Percentiles rank a stretch among this genome's conserved stretches.
These are phyloP conservation scores for Peronospora tabacina DNA, from an alignment of 352 stramenopile genomes.

Conservation along the genomic window DNA sequence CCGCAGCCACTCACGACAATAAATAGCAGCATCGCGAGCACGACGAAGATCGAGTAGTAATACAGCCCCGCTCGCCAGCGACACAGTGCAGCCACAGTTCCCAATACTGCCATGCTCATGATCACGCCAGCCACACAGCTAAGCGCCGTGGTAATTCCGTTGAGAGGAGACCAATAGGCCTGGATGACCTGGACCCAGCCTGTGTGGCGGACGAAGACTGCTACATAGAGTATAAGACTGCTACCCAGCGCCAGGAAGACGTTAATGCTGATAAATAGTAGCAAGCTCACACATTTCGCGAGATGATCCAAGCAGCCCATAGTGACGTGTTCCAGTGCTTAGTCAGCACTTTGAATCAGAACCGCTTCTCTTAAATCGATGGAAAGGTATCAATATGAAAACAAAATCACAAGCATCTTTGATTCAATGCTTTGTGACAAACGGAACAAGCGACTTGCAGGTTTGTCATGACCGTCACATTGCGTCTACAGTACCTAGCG, in stretches of 20 bases:
- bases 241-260: conserved; percentile 42
- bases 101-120: conserved; percentile 46
- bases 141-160: conserved; percentile 38
- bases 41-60: conserved; percentile 45
- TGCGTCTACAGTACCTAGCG: no score
- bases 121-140: conserved; percentile 41
- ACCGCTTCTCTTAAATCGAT: no score
- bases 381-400: no score
- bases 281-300: conserved; percentile 22
- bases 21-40: conserved; percentile 47
- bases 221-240: conserved; percentile 45
- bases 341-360: no score
- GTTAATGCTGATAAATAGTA: conserved; percentile 33
- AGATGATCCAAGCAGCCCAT: conserved; percentile 28
- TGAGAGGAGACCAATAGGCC: conserved; percentile 34
- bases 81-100: conserved; percentile 43
- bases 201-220: conserved; percentile 34
- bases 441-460: no score
- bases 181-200: conserved; percentile 49
- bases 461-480: no score
- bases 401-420: no score
- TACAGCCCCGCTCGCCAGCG: conserved; percentile 46
- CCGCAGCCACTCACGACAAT: conserved; percentile 32
- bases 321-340: no score
- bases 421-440: no score